Percentiles rank a stretch among this genome's conserved stretches.
phyloP scores from a whole-genome alignment of 768 basidiomycete species.

The Lactifluus hygrophoroides region DNA sequence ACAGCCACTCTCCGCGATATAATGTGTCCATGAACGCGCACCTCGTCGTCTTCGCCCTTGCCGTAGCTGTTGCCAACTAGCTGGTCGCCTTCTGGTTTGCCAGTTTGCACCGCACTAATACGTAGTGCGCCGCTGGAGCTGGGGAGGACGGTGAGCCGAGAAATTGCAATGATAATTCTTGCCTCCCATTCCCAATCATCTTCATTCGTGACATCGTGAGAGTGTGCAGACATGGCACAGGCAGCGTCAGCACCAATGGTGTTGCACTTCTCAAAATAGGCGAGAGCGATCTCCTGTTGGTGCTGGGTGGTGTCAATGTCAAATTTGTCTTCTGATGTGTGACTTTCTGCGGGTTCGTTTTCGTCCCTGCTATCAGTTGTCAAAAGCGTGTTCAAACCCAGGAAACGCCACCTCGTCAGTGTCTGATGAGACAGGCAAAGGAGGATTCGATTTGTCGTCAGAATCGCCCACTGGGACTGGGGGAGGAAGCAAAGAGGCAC shows the following conservation, averaged over 20 bases:
- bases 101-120: conserved; percentile 25
- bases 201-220: conserved; percentile 29
- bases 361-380: conserved; percentile 20
- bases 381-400: neutral
- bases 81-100: conserved; percentile 24
- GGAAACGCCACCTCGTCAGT: conserved; percentile 23
- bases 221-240: conserved; percentile 41
- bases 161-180: conserved; percentile 19
- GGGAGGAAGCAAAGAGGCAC: no score
- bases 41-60: conserved; percentile 25
- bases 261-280: conserved; percentile 56
- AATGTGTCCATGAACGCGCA: conserved; percentile 25
- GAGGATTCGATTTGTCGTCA: conserved; percentile 72
- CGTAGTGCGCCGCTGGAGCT: conserved; percentile 23
- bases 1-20: conserved; percentile 25
- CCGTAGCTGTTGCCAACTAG: conserved; percentile 27
- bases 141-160: conserved; percentile 23
- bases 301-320: conserved; percentile 57
- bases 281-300: conserved; percentile 68
- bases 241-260: conserved; percentile 47
- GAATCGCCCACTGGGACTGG: conserved; percentile 39
- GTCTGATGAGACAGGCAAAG: conserved; percentile 26
- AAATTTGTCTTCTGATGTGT: conserved; percentile 40
- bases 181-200: conserved; percentile 40
- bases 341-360: conserved; percentile 28